phyloP scores from a whole-genome alignment of 805 yeast genomes.

The Starmerella ratchasimensis region DNA sequence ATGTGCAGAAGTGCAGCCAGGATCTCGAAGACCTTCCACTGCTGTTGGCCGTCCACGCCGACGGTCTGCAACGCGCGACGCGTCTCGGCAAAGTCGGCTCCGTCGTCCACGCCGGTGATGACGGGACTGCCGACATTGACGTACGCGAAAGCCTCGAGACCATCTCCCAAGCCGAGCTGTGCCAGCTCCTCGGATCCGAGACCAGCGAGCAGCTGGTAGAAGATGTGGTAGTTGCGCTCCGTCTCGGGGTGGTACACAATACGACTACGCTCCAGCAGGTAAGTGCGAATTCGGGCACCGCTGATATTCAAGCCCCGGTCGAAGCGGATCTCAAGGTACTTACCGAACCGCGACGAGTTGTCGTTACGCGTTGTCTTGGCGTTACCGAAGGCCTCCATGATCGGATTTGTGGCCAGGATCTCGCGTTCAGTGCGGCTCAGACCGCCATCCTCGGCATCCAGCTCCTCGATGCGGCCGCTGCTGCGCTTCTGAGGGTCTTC shows the following conservation, averaged over 20 bases:
- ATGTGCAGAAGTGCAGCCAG: constrained; percentile 82
- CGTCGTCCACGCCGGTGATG: constrained; percentile 72
- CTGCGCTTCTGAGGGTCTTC: constrained; percentile 37
- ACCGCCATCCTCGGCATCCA: constrained; percentile 30
- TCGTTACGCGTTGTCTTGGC: constrained; percentile 96
- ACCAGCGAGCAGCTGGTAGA: constrained; percentile 79
- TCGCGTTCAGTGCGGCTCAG: constrained; percentile 88
- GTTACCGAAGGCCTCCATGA: constrained; percentile 97
- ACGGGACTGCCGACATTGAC: constrained; percentile 64
- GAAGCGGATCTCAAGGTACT: constrained; percentile 82
- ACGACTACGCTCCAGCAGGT: constrained; percentile 83
- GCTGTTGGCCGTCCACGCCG: constrained; percentile 51
- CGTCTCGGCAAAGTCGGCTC: constrained; percentile 61
- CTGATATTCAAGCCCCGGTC: constrained; percentile 61
- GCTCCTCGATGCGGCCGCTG: not conserved
- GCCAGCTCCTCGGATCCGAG: constrained; percentile 38
- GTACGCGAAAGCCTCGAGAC: constrained; percentile 59
- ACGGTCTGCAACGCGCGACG: constrained; percentile 63
- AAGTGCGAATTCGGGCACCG: constrained; percentile 91
- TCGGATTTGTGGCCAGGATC: constrained; percentile 90
- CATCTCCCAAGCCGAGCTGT: constrained; percentile 41
- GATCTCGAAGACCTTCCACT: constrained; percentile 56
- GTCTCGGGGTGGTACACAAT: constrained; percentile 78
- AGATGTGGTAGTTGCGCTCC: constrained; percentile 93
- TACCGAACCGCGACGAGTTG: constrained; percentile 95